Base-by-base conservation (phyloP, 352 stramenopile species). In the Globisporangium acanthophoron region DNA sequence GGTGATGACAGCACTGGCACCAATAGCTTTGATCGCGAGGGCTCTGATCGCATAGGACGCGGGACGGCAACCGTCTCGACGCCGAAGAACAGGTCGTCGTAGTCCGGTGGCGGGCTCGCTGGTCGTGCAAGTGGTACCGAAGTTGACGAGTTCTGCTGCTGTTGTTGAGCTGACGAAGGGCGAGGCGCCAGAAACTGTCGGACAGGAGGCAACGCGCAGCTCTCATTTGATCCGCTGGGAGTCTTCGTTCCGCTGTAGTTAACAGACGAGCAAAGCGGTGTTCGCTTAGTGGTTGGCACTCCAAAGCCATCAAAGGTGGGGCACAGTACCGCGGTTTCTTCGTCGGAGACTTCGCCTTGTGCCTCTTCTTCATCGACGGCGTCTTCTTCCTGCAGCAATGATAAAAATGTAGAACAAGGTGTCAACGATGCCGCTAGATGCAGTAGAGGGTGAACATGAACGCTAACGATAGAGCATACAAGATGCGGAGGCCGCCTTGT, bases 1-100 rank as follows among this genome's bases (percentile, higher is more conserved):
- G 31, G 55, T 24, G 20, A 31, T 13, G 57, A 54, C 11, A 61
- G 33, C 18, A 52, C 18, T 5, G 41, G 49, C 11, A 33, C n/a
- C 35, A 41, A 5, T 13, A 54, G 16, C 21, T 60, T 60, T 12
- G 27, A 56, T 15, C 37, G 47, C 20, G 47, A 59, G 15, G 27
- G 40, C 16, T 47, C 46, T 21, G 48, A 39, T 20, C 33, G 27
- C 20, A 59, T 31, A 5, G 50, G 18, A 6, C 11, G n/a, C 21
- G 64, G 39, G 9, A 79, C 65, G 1, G 67, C 29, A 0, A 87
- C 56, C 1, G 75, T 89, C 58, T 89, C 77, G 33, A 89, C 74
- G 1, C 75, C 79, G 41, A 89, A 89, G 46, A 89, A 87, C 5
- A 89, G 54, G 35, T 87, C 79, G 45, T 85, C 62, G 51, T 87